phyloP scores from a whole-genome alignment of 164 flowering plant genomes.

The Tetracentron sinense region DNA sequence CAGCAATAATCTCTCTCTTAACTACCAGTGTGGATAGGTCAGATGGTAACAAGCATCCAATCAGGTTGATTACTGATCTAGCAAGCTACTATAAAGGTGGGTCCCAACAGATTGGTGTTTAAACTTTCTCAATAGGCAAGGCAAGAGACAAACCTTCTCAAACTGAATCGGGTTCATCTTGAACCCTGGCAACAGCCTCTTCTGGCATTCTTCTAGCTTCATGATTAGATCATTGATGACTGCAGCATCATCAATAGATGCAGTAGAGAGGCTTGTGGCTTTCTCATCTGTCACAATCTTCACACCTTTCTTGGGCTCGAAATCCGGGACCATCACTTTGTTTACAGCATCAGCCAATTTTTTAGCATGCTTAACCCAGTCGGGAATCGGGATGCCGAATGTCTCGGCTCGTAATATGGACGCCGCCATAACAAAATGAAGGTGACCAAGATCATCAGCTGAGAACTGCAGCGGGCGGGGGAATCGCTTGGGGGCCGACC shows the following conservation, averaged over 20 bases:
- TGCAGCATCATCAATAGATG: slow-evolving; percentile 71
- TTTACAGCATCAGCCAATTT: slow-evolving; percentile 54
- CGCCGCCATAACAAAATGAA: slow-evolving; percentile 63
- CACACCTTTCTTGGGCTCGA: slow-evolving; percentile 63
- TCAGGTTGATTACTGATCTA: no score
- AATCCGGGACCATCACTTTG: slow-evolving; percentile 65
- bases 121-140: no score
- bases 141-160: slow-evolving; percentile 55
- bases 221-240: slow-evolving; percentile 51
- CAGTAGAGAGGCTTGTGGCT: slow-evolving; percentile 50
- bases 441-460: slow-evolving; percentile 45
- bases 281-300: slow-evolving; percentile 80
- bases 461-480: slow-evolving; percentile 74
- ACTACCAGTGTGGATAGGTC: no score
- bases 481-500: slow-evolving; percentile 89
- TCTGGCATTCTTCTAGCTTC: slow-evolving; percentile 44
- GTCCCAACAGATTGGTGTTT: neutral
- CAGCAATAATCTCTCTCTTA: no score
- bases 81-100: neutral
- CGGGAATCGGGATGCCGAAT: slow-evolving; percentile 70
- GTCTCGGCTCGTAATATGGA: slow-evolving; percentile 73
- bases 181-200: slow-evolving; percentile 48
- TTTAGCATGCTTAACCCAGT: slow-evolving; percentile 53
- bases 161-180: slow-evolving; percentile 81
- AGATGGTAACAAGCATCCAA: no score